Evolutionary conservation across 495 filamentous ascomycete species (phyloP).

Genomic region (Neurospora sp.): DNA sequence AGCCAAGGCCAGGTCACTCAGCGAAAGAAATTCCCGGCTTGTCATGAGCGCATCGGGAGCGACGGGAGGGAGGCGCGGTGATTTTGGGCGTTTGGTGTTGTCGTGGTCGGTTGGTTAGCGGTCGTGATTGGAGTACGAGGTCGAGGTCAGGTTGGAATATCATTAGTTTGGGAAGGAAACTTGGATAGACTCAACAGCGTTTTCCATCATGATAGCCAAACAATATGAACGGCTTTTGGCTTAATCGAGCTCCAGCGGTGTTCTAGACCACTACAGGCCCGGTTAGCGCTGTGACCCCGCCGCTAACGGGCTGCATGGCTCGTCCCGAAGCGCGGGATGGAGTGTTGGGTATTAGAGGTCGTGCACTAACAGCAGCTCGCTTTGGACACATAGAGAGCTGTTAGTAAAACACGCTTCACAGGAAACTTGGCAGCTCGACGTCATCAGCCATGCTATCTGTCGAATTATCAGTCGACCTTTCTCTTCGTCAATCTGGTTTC

Average conservation of each 20-base stretch:
- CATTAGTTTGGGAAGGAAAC: not conserved
- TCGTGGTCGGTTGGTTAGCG: not conserved
- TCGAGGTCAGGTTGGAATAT: too few species aligned
- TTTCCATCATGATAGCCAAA: rapidly evolving
- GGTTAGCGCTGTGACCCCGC: not conserved
- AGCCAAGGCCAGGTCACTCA: not conserved
- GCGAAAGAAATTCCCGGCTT: not conserved
- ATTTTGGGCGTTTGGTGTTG: not conserved
- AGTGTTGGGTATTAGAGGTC: not conserved
- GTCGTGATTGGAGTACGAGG: too few species aligned
- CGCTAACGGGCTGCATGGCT: not conserved
- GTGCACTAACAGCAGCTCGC: not conserved
- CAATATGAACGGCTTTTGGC: not conserved
- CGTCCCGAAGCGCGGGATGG: not conserved
- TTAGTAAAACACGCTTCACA: not conserved
- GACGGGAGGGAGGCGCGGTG: not conserved
- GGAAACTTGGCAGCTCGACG: not conserved
- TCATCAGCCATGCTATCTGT: not conserved
- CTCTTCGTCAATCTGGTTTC: not conserved
- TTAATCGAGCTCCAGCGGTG: not conserved
- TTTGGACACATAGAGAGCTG: rapidly evolving
- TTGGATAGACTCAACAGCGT: not conserved
- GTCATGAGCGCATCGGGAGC: not conserved
- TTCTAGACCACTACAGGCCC: not conserved
- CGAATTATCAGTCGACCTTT: not conserved